phyloP scores from a whole-genome alignment of 164 flowering plant genomes.

The Buxus sempervirens region DNA sequence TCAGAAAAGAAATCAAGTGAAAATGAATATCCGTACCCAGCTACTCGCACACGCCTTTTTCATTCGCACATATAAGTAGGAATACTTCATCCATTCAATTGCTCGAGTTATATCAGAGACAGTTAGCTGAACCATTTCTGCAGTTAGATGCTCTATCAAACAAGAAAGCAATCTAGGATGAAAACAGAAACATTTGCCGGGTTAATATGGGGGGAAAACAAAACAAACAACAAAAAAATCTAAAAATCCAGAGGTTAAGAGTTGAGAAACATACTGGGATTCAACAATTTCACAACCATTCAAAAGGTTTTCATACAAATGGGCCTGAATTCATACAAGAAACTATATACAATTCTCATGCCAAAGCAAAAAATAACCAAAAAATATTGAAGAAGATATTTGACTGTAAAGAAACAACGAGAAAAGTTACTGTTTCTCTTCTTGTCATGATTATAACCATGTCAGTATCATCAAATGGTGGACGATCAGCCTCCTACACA shows the following conservation, averaged over 20 bases:
- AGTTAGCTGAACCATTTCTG: slow-evolving; percentile 94
- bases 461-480: slow-evolving; percentile 97
- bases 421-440: slow-evolving; percentile 67
- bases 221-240: slow-evolving; percentile 5
- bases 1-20: slow-evolving; percentile 14
- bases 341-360: neutral
- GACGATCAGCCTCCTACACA: slow-evolving; percentile 99
- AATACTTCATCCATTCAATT: slow-evolving; percentile 96
- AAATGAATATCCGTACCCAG: slow-evolving; percentile 6
- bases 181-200: slow-evolving; percentile 8
- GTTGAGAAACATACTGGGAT: slow-evolving; percentile 63
- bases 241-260: slow-evolving; percentile 3
- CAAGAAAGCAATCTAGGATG: slow-evolving; percentile 74
- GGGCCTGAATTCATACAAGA: slow-evolving; percentile 52
- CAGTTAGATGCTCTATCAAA: slow-evolving; percentile 87
- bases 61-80: slow-evolving; percentile 85
- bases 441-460: slow-evolving; percentile 94
- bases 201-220: neutral
- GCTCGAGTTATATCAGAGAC: slow-evolving; percentile 81
- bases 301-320: slow-evolving; percentile 91
- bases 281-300: slow-evolving; percentile 95
- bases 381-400: neutral
- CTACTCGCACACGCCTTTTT: slow-evolving; percentile 62
- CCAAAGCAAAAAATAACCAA: neutral
- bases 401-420: neutral